These are phyloP conservation scores for Penicillium sp. DNA, from an alignment of 2,329 filamentous ascomycete genomes.

Conservation along the genomic window DNA sequence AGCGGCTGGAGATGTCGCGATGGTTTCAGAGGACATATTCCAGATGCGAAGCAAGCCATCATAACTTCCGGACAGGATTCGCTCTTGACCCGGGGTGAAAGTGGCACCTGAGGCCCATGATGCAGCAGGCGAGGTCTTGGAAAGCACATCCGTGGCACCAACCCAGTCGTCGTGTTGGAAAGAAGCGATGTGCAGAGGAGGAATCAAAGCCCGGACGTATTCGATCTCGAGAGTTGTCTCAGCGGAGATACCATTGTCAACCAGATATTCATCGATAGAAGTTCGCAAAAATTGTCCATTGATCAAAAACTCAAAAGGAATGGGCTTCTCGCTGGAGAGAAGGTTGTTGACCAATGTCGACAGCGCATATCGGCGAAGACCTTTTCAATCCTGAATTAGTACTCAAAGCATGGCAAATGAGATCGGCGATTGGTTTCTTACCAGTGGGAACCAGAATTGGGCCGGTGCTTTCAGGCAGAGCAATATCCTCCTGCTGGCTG, in stretches of 20 bases:
- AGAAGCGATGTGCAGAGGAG: constrained; percentile 83
- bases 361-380: constrained; percentile 59
- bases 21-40: constrained; percentile 82
- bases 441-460: constrained; percentile 60
- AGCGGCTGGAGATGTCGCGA: constrained; percentile 71
- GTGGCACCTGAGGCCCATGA: constrained; percentile 54
- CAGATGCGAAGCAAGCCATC: constrained; percentile 87
- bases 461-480: constrained; percentile 55
- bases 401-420: neutral
- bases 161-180: constrained; percentile 99
- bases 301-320: constrained; percentile 83
- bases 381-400: constrained; percentile 34
- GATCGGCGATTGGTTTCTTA: constrained; percentile 32
- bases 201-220: constrained; percentile 89
- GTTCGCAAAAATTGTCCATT: constrained; percentile 90
- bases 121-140: constrained; percentile 63
- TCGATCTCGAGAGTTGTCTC: constrained; percentile 87
- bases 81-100: constrained; percentile 59
- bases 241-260: constrained; percentile 79
- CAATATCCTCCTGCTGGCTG: constrained; percentile 55
- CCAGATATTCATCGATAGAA: constrained; percentile 87
- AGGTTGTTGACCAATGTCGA: constrained; percentile 66
- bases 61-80: constrained; percentile 89
- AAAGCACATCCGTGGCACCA: constrained; percentile 79
- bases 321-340: constrained; percentile 54